A percentile compares a stretch with the other conserved stretches of the same genome.
phyloP scores from a whole-genome alignment of 129 eudicot genomes.

The Apium graveolens region DNA sequence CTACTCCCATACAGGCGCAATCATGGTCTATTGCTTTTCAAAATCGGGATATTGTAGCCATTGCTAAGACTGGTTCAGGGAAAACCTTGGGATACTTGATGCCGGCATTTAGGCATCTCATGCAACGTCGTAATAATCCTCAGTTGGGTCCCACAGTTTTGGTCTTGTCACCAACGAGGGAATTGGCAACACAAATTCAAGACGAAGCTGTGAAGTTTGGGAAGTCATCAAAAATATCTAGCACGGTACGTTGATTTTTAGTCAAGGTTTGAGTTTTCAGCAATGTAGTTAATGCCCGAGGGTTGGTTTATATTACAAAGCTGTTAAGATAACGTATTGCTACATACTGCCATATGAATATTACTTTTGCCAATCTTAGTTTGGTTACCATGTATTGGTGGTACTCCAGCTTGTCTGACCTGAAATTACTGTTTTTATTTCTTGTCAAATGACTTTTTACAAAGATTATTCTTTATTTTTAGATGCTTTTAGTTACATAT shows the following conservation, averaged over 20 bases:
- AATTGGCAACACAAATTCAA: constrained; percentile 93
- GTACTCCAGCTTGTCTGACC: background rate
- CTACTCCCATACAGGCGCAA: constrained; percentile 96
- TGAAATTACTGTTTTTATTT: background rate
- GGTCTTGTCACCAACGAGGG: constrained; percentile 95
- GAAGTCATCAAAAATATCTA: constrained; percentile 55
- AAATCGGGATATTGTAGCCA: constrained; percentile 82
- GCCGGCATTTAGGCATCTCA: constrained; percentile 83
- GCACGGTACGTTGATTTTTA: constrained; percentile 53
- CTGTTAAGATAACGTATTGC: background rate
- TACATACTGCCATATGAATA: background rate
- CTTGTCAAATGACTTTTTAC: background rate
- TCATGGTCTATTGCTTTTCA: constrained; percentile 97
- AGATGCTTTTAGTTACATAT: background rate
- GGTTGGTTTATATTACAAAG: background rate
- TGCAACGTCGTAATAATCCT: constrained; percentile 50
- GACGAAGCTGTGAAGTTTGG: constrained; percentile 93
- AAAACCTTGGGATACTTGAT: constrained; percentile 87
- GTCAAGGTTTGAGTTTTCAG: background rate
- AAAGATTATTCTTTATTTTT: no score
- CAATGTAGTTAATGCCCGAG: background rate
- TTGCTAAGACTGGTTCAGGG: constrained; percentile 97
- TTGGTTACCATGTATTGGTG: background rate
- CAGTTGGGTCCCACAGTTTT: constrained; percentile 74
- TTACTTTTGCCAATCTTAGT: background rate